phyloP scores from a whole-genome alignment of 768 basidiomycete species.

The Phaeotremella fagi region DNA sequence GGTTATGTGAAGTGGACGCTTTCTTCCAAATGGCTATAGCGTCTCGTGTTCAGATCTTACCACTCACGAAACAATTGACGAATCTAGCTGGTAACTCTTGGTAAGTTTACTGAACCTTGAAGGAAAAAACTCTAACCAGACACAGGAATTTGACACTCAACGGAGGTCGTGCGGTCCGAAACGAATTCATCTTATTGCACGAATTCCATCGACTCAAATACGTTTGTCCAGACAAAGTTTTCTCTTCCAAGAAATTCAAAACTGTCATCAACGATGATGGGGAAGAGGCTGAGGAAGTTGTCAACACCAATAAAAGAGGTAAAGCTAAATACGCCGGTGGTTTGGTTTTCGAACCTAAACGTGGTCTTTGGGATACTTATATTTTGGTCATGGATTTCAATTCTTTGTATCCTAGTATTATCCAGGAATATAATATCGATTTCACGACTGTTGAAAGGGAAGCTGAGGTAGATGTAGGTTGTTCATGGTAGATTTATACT shows the following conservation, averaged over 20 bases:
- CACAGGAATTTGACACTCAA: constrained; percentile 92
- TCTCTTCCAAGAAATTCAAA: constrained; percentile 67
- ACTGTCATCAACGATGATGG: constrained; percentile 52
- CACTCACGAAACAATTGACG: constrained; percentile 87
- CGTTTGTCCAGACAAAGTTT: constrained; percentile 90
- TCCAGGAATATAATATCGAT: constrained; percentile 99
- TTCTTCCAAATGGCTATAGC: constrained; percentile 97
- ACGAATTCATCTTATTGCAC: constrained; percentile 96
- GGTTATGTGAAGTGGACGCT: constrained; percentile 91
- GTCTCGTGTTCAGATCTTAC: constrained; percentile 85
- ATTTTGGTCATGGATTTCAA: constrained; percentile 99
- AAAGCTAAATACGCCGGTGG: constrained; percentile 98
- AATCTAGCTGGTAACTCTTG: constrained; percentile 96
- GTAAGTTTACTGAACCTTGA: constrained; percentile 52
- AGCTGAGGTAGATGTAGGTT: constrained; percentile 56
- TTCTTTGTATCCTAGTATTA: constrained; percentile 96
- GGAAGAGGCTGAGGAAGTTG: constrained; percentile 54
- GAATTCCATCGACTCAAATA: constrained; percentile 96
- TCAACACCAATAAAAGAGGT: constrained; percentile 54
- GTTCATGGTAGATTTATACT: background rate
- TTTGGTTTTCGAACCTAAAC: constrained; percentile 92
- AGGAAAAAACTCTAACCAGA: background rate
- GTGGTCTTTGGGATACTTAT: constrained; percentile 91
- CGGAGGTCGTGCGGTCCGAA: constrained; percentile 95
- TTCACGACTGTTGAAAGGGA: constrained; percentile 87